A percentile compares a stretch with the other conserved stretches of the same genome.
phyloP scores from a whole-genome alignment of 2,329 filamentous ascomycete genomes.

The Cladorrhinum sp. region DNA sequence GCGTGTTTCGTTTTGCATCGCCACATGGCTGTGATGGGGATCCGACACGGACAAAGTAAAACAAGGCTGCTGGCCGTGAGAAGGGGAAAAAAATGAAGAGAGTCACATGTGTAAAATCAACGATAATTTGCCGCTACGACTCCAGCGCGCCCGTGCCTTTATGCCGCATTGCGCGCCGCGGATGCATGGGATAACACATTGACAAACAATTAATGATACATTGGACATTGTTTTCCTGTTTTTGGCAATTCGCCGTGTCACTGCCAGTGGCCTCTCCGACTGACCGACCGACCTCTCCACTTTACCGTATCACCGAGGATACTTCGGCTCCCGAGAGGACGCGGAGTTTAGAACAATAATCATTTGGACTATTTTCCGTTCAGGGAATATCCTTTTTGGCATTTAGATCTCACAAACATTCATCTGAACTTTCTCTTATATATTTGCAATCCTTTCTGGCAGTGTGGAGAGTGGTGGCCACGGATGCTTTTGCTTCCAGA shows the following conservation, averaged over 20 bases:
- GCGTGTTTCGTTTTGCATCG: background rate
- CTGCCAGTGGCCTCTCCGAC: background rate
- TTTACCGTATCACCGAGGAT: slow-evolving; percentile 5
- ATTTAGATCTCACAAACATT: background rate
- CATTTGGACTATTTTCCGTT: background rate
- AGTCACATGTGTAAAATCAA: slow-evolving; percentile 22
- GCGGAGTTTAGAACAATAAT: background rate
- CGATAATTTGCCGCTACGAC: slow-evolving; percentile 24
- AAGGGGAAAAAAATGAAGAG: background rate
- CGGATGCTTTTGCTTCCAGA: background rate
- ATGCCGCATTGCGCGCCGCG: background rate
- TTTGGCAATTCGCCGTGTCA: background rate
- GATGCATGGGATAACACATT: too few species aligned
- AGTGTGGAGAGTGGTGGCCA: background rate
- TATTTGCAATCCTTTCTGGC: background rate
- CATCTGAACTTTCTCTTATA: background rate
- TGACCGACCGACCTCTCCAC: background rate
- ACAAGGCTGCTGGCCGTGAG: background rate
- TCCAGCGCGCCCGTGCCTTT: slow-evolving; percentile 7
- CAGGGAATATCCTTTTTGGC: background rate
- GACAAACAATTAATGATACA: background rate
- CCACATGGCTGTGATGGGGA: background rate
- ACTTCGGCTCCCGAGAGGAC: slow-evolving; percentile 1
- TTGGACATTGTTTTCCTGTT: background rate
- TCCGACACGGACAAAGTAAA: slow-evolving; percentile 1